Evolutionary conservation across 306 rosid genomes (phyloP), one percentile per base, ranked within the genome.

Genomic region (Ormosia semicastrata): DNA sequence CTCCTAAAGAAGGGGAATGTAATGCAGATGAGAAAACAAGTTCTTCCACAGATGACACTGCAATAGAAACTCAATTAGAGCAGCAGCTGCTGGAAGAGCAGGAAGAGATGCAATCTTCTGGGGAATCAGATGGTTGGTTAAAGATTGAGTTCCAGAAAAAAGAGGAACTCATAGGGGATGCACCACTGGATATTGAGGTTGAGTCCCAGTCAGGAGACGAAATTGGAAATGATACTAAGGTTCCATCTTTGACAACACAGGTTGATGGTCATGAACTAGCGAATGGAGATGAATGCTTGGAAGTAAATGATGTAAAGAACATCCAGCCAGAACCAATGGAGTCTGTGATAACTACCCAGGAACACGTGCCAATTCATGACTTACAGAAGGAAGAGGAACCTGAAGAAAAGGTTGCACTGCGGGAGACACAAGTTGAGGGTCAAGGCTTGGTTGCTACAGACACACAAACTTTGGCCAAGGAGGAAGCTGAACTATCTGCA

Each of bases 41-140:
- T 33, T 49, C 68, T 24, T 59, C 30, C 8, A n/a, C 37, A 8
- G 63, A 72, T 49, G 47, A 41, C 0, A 36, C 73, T 29, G 5
- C 65, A 5, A 58, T 44, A 5, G 76, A 62, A 50, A 14, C 54
- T 59, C 70, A 60, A 73, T 8, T 30, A 37, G 63, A 81, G 78
- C 36, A 75, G 73, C 64, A 37, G 3, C 58, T 13, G 13, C 9
- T n/a, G 24, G 88, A 54, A 82, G 84, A 52, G n/a, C 63, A 69
- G 65, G 69, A 39, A 8, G 86, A 82, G 63, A 62, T 34, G 63
- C 67, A 77, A 1, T 78, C 79, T 43, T 34, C 17, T 6, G 81
- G 40, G 36, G 84, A 78, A 58, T 74, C 70, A 12, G 76, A 83
- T 50, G 82, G 80, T 1, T 44, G 64, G 77, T 66, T 82, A 1